phyloP scores from a whole-genome alignment of 2,329 filamentous ascomycete species.

The Venturia pyrina region DNA sequence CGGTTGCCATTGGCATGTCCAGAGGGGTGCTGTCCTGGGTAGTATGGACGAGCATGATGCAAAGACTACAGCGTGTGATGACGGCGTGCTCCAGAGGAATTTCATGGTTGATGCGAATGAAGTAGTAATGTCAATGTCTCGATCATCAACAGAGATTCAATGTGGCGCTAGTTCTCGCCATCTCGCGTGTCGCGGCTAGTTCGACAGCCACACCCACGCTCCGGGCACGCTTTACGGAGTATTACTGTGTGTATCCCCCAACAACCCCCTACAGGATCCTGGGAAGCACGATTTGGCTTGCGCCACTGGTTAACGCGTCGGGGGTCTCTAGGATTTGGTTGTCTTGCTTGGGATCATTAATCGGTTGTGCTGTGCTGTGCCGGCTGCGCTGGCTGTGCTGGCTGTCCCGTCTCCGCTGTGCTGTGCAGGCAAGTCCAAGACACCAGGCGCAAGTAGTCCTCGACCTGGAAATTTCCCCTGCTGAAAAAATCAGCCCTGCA shows the following conservation, averaged over 20 bases:
- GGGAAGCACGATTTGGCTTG: neutral
- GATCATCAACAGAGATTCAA: neutral
- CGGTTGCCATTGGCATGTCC: conserved; percentile 12
- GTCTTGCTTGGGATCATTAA: neutral
- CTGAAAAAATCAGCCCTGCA: neutral
- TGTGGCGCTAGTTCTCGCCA: neutral
- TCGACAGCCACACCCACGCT: neutral
- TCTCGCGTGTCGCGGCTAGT: neutral
- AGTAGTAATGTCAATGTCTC: neutral
- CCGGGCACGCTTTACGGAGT: too few species aligned
- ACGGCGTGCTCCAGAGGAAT: neutral
- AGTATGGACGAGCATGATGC: neutral
- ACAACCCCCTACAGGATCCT: neutral
- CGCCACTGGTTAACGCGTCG: neutral
- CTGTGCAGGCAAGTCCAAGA: neutral
- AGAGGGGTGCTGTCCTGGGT: conserved; percentile 10
- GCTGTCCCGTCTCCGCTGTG: too few species aligned
- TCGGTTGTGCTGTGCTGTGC: too few species aligned
- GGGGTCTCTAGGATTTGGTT: neutral
- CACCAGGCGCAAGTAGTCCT: neutral
- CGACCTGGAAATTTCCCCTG: neutral
- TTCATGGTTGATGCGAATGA: neutral
- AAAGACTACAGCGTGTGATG: neutral
- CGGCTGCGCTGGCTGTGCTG: too few species aligned
- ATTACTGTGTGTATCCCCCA: neutral